Evolutionary conservation across 192 early-diverging fungal species (phyloP), one percentile per base, ranked within the genome.

Genomic region (Thoreauomyces humboldtii): DNA sequence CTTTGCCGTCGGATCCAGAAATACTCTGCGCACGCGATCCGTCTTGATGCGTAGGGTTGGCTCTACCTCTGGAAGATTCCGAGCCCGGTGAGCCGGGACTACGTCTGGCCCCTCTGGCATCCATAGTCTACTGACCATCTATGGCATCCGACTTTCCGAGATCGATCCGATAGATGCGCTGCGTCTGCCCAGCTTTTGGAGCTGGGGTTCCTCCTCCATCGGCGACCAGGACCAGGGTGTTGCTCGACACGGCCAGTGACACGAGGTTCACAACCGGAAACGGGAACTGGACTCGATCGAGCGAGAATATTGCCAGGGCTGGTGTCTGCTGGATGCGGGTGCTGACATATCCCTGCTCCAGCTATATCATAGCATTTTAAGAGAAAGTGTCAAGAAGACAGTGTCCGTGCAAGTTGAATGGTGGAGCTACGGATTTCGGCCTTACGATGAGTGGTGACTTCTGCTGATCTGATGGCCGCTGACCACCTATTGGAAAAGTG

Each of bases 241-340:
- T 90, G 74, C 90, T 93, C 43, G 91, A 82, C 7, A 96, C 92
- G 0, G 81, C 86, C 68, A 91, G 73, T 24, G 86, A 82, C 5
- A 87, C 78, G 9, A 98, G 77, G 28, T 77, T 71, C 14, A 83
- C 88, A 1, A 68, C 31, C 9, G 93, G 89, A 59, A 95, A 88
- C 43, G 87, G 84, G 59, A 95, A 95, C 66, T 95, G 91, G 48
- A 98, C 94, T 27, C 81, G 81, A 72, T 92, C 93, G 22, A 98
- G 80, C 6, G 84, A 81, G 63, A 98, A 98, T 57, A 76, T 64
- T 34, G 64, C 60, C 15, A 67, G 62, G 22, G 12, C 12, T 15
- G 47, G 62, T 17, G 15, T 53, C 33, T 27, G 24, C 5, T 29
- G n/a, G 0, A 46, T 24, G 22, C 50, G 17, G 12, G 65, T 61